These are phyloP conservation scores for Colletotrichum simmondsii DNA, from an alignment of 2,329 filamentous ascomycete genomes.

Conservation along the genomic window DNA sequence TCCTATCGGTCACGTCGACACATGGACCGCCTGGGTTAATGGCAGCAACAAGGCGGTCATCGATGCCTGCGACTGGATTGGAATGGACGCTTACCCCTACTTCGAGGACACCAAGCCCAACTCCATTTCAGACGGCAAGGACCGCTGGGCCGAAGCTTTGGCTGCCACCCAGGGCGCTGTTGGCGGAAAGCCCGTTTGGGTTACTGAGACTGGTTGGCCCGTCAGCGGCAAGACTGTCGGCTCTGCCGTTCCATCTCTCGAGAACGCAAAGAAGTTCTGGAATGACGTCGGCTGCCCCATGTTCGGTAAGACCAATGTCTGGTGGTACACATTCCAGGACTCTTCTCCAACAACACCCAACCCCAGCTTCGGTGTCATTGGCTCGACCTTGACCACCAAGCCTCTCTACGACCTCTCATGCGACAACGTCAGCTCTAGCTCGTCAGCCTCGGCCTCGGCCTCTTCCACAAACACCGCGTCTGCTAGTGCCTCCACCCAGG, in stretches of 20 bases:
- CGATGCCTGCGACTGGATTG: constrained; percentile 79
- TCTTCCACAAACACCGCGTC: constrained; percentile 37
- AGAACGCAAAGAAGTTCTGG: constrained; percentile 86
- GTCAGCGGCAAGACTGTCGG: constrained; percentile 74
- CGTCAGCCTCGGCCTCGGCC: constrained; percentile 26
- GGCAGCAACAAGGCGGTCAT: constrained; percentile 77
- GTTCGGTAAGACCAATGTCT: constrained; percentile 73
- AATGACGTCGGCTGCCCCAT: constrained; percentile 79
- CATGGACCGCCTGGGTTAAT: constrained; percentile 85
- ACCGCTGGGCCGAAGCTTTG: constrained; percentile 76
- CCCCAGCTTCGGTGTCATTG: constrained; percentile 79
- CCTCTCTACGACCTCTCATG: constrained; percentile 75
- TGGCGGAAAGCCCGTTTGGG: constrained; percentile 79
- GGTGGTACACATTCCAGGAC: constrained; percentile 84
- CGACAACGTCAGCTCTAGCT: constrained; percentile 43
- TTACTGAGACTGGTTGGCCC: constrained; percentile 92
- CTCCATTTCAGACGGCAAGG: constrained; percentile 70
- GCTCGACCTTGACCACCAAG: constrained; percentile 60
- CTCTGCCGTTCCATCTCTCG: constrained; percentile 68
- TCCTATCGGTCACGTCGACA: constrained; percentile 86
- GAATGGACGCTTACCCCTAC: constrained; percentile 88
- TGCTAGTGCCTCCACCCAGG: constrained; percentile 27
- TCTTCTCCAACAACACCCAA: constrained; percentile 66
- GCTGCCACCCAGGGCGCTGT: constrained; percentile 67
- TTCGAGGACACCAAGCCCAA: constrained; percentile 79